These are phyloP conservation scores for Penicillium silybi DNA, from an alignment of 495 filamentous ascomycete genomes.

Conservation along the genomic window DNA sequence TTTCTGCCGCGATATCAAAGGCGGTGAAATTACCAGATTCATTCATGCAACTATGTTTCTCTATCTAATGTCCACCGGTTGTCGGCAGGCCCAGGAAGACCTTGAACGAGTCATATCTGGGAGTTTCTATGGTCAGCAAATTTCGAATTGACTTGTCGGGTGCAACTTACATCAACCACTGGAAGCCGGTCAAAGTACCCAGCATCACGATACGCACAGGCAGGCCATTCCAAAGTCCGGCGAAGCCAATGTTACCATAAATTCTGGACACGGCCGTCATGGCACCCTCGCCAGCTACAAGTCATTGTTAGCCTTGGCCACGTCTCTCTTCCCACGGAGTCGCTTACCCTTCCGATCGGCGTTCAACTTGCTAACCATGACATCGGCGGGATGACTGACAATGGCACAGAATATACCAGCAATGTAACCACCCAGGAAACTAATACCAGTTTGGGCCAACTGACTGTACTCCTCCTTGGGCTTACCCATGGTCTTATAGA, in stretches of 20 bases:
- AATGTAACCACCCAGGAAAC: slow-evolving; percentile 68
- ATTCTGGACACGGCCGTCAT: slow-evolving; percentile 60
- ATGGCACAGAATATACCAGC: slow-evolving; percentile 67
- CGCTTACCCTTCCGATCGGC: slow-evolving; percentile 56
- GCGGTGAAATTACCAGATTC: slow-evolving; percentile 6
- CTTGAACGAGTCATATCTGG: slow-evolving; percentile 70
- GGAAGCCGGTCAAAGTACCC: slow-evolving; percentile 63
- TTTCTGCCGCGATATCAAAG: slow-evolving; percentile 29
- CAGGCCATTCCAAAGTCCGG: slow-evolving; percentile 66
- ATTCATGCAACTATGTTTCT: background rate
- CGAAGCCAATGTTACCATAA: slow-evolving; percentile 70
- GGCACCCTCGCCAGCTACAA: slow-evolving; percentile 57
- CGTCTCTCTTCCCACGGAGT: background rate
- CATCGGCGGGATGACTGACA: slow-evolving; percentile 62
- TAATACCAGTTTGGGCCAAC: slow-evolving; percentile 64
- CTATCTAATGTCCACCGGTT: slow-evolving; percentile 54
- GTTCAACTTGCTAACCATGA: slow-evolving; percentile 72
- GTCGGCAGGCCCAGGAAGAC: slow-evolving; percentile 66
- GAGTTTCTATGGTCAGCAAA: background rate
- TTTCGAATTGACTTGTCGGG: background rate
- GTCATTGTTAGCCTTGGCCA: background rate
- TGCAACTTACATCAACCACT: slow-evolving; percentile 61
- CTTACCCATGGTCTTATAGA: slow-evolving; percentile 60
- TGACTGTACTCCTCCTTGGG: slow-evolving; percentile 60
- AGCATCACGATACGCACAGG: slow-evolving; percentile 64